Base-by-base conservation (phyloP, 495 filamentous ascomycete species). In the Penicillium daleae region DNA sequence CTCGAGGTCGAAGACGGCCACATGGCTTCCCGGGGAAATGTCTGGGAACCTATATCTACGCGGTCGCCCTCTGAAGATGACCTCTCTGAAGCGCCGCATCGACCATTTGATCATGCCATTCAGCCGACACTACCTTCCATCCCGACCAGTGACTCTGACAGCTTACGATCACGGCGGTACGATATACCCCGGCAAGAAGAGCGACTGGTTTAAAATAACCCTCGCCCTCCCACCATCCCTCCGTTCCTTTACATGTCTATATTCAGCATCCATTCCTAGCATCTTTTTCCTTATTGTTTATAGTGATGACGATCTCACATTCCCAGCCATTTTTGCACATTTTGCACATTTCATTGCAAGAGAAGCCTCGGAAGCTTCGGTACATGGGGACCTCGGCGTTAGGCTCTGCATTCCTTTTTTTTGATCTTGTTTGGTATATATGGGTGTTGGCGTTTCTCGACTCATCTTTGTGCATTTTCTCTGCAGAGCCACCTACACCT, bases 1-100 rank as follows among this genome's bases (percentile, higher is more conserved):
- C 95, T 94, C 39, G 89, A 95, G 56, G 92, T 92, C 56, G 90
- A 93, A 71, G 81, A 71, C 7, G 35, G 40, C 29, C 59, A 49
- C 24, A 40, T 49, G 13, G 26, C 37, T n/a, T 62, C 61, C 3
- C 27, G 42, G 2, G 56, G 56, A 21, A 58, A 56, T 29, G 37
- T 40, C 7, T 56, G 54, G 54, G 21, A 40, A n/a, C 54, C 54
- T 7, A 21, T 21, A 1, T 58, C 56, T 5, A 29, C n/a, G 9
- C 56, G 56, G 12, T 58, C 37, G 2, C 26, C n/a, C 6, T 58
- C 56, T n/a, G 29, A 48, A 8, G 56, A 58, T 1, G 56, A 59
- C 37, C 51, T 52, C 57, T 52, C 44, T n/a, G 44, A 50, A n/a
- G 44, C 33, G 24, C 57, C 57, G n/a, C 46, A 17, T 0, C 58